Evolutionary conservation across 352 stramenopile genomes (phyloP).

Genomic region (Pythium dissimile): DNA sequence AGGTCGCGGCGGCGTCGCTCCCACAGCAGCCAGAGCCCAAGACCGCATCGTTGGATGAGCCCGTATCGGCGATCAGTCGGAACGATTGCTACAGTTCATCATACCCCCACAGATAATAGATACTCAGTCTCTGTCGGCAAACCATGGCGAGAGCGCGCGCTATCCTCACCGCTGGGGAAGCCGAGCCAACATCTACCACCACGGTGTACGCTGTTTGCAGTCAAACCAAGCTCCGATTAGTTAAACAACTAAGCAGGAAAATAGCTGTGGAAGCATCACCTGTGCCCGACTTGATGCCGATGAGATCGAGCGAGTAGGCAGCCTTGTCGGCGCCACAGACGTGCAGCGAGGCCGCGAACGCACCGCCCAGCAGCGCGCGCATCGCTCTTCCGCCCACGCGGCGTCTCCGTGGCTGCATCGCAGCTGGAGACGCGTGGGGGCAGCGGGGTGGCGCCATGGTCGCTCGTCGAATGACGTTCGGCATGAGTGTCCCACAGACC

Average conservation of each 20-base stretch:
- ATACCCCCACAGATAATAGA: no score
- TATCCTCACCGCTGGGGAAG: constrained; percentile 6
- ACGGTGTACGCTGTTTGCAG: constrained; percentile 29
- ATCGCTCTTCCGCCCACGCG: no score
- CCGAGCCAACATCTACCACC: constrained; percentile 26
- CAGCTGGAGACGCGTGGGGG: neutral
- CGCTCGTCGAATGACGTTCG: neutral
- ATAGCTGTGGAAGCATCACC: constrained; percentile 17
- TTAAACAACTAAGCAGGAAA: no score
- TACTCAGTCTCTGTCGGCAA: no score
- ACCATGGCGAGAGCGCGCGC: no score
- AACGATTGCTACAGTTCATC: constrained; percentile 56
- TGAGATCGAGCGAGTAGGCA: constrained; percentile 31
- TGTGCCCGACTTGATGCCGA: constrained; percentile 31
- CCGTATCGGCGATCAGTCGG: constrained; percentile 75
- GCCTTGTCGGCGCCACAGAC: constrained; percentile 22
- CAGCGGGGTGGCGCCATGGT: neutral
- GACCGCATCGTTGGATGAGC: constrained; percentile 79
- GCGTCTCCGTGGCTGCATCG: constrained; percentile 1
- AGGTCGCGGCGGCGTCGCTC: constrained; percentile 39
- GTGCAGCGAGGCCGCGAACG: neutral
- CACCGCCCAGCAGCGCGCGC: neutral
- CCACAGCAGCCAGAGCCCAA: constrained; percentile 62
- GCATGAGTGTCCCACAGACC: neutral
- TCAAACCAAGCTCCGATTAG: no score